Percentiles rank a stretch among this genome's conserved stretches.
Conservation (phyloP, 2,329 filamentous ascomycete species). For the Diaporthe aspalathi region DNA sequence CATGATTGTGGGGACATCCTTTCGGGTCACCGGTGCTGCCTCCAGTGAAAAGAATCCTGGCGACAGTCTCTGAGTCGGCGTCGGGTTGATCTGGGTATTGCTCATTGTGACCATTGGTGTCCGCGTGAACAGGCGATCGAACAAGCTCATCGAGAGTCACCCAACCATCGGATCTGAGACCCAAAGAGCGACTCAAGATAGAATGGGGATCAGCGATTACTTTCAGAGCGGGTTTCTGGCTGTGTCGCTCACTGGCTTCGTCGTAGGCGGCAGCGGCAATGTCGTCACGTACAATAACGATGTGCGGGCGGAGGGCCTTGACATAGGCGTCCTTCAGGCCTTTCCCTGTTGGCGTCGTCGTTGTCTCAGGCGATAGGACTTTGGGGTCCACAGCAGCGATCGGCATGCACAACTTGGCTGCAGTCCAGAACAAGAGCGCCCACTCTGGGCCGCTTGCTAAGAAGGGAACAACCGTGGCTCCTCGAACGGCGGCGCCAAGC, state of each 20-base stretch:
- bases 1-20: background rate
- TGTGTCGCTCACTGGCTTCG: background rate
- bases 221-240: background rate
- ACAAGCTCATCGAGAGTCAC: background rate
- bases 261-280: background rate
- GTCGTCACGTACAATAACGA: background rate
- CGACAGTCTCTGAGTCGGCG: background rate
- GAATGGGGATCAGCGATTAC: background rate
- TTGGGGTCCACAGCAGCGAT: constrained; percentile 10
- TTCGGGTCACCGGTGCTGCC: constrained; percentile 14
- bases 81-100: no score
- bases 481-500: background rate
- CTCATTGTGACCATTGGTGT: background rate
- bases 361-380: background rate
- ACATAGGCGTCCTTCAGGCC: background rate
- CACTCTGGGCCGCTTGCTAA: constrained; percentile 10
- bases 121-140: background rate
- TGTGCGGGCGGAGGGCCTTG: background rate
- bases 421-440: background rate
- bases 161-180: background rate
- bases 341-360: background rate
- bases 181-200: background rate
- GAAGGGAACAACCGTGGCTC: constrained; percentile 2
- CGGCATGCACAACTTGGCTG: constrained; percentile 12
- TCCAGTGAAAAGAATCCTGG: constrained; percentile 6